Base-by-base conservation (phyloP, 371 early-diverging fungal species). In the Syncephalastrum monosporum region DNA sequence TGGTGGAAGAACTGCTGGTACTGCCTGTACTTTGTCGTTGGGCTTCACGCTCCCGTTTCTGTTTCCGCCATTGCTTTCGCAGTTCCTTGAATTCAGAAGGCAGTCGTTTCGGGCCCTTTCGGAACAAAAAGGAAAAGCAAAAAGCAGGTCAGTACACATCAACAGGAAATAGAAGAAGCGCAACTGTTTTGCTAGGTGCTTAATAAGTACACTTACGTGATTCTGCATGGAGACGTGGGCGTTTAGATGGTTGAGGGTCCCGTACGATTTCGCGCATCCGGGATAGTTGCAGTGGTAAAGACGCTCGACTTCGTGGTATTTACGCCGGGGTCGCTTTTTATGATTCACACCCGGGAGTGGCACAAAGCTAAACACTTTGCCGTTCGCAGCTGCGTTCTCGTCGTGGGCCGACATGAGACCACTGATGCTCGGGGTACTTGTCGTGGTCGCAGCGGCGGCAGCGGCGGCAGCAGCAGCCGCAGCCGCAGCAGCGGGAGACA, bases 201-300 rank as follows among this genome's bases (percentile, higher is more conserved):
- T 2, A 43, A 47, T 27, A 17, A 49, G 25, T 21, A 48, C n/a
- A 66, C 74, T 67, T 74, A 75, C 89, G 56, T 89, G 89, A 57
- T 76, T 75, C 63, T 89, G 89, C 87, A 89, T 85, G 38, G 69
- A 75, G 17, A 89, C 84, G 60, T 89, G 89, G 17, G 86, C 84
- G 60, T 89, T 89, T 13, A 89, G 66, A 66, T 89, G 86, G 59
- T 89, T 89, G 17, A 89, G 64, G 1, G 89, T 89, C 38, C 89
- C 89, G 60, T 89, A 89, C 4, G 82, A 67, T 61, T 89, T 89
- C 17, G 76, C 70, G 55, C 89, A 89, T 21, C 79, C 82, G 1
- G 64, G 74, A 60, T 68, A 83, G 59, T 75, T 83, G 66, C 89
- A 89, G 47, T 76, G 78, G 58, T 86, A 89, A 15, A 85, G 65